Evolutionary conservation across 495 filamentous ascomycete species (phyloP).

Genomic region (Penicillium robsamsonii): DNA sequence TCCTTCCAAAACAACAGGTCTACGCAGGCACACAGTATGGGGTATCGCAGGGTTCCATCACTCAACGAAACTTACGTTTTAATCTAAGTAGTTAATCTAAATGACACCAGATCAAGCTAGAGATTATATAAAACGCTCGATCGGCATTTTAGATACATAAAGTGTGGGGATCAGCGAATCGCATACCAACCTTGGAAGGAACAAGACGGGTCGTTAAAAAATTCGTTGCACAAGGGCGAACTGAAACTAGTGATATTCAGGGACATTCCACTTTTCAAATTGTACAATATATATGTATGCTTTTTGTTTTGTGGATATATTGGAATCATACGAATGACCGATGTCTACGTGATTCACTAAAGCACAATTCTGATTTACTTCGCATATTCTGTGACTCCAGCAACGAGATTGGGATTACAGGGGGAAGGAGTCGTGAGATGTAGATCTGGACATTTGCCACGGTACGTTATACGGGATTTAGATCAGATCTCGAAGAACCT

Average conservation of each 20-base stretch:
- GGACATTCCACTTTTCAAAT: background rate
- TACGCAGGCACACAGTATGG: background rate
- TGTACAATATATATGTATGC: background rate
- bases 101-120: background rate
- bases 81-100: background rate
- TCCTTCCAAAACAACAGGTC: background rate
- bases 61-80: background rate
- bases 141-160: background rate
- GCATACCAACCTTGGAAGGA: background rate
- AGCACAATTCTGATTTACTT: background rate
- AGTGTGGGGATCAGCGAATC: background rate
- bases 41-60: background rate
- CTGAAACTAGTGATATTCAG: background rate
- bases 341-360: too few relatives aligned
- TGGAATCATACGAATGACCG: background rate
- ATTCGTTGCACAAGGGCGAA: background rate
- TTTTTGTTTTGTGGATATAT: background rate
- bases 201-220: background rate
- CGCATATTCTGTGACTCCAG: too few relatives aligned
- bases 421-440: background rate
- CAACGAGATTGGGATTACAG: too few relatives aligned
- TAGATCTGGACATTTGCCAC: too few relatives aligned
- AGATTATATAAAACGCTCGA: background rate
- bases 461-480: background rate
- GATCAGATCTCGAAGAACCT: background rate